Evolutionary conservation across 2,329 filamentous ascomycete species (phyloP).

Genomic region (Polytolypa hystricis): DNA sequence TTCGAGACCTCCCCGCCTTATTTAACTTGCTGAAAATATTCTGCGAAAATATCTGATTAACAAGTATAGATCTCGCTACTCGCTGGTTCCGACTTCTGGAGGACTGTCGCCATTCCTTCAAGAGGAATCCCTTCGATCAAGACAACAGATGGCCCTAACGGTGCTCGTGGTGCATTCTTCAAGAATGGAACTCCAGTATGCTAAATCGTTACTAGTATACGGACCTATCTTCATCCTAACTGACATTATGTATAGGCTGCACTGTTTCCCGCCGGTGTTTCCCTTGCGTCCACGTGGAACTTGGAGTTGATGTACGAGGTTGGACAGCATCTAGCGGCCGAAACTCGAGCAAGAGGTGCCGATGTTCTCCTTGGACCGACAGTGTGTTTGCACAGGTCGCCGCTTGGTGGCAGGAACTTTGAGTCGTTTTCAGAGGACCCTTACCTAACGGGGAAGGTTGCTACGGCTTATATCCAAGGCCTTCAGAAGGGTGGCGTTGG

Average conservation of each 20-base stretch:
- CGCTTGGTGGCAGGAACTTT: slow-evolving; percentile 62
- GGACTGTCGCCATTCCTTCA: slow-evolving; percentile 45
- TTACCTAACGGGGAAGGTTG: slow-evolving; percentile 55
- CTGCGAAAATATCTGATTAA: slow-evolving; percentile 2
- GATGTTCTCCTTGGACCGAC: slow-evolving; percentile 58
- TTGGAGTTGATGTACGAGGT: slow-evolving; percentile 51
- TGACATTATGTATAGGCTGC: slow-evolving; percentile 3
- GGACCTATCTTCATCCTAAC: neutral
- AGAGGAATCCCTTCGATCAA: slow-evolving; percentile 49
- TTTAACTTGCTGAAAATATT: slow-evolving; percentile 4
- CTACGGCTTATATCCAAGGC: slow-evolving; percentile 54
- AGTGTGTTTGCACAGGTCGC: slow-evolving; percentile 61
- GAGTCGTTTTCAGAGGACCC: slow-evolving; percentile 69
- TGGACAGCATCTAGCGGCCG: slow-evolving; percentile 53
- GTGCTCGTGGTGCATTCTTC: slow-evolving; percentile 48
- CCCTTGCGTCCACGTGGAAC: slow-evolving; percentile 61
- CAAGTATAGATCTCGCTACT: slow-evolving; percentile 43
- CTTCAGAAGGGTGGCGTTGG: slow-evolving; percentile 55
- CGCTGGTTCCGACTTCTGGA: slow-evolving; percentile 52
- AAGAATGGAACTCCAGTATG: slow-evolving; percentile 46
- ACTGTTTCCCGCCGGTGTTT: slow-evolving; percentile 40
- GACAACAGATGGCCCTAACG: slow-evolving; percentile 51
- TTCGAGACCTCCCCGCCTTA: too few species aligned
- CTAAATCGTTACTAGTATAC: neutral
- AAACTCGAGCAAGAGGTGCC: slow-evolving; percentile 55